Evolutionary conservation across 2,329 filamentous ascomycete species (phyloP).

Genomic region (Coniella vitis): DNA sequence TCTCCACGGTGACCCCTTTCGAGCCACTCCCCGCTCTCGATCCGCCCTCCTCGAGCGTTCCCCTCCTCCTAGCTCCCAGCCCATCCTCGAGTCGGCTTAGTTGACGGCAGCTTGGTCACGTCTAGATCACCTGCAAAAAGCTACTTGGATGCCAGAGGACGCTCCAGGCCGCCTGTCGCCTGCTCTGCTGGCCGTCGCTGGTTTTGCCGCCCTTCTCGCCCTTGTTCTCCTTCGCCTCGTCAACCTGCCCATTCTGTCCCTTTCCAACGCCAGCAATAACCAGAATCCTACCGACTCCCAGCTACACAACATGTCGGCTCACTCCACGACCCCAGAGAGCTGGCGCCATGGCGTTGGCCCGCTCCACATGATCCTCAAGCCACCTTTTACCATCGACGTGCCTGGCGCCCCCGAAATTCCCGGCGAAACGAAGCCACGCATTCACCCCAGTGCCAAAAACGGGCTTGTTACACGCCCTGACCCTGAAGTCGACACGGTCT

Average conservation of each 20-base stretch:
- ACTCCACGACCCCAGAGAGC: constrained; percentile 23
- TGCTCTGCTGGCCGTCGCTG: constrained; percentile 2
- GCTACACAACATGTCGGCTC: constrained; percentile 4
- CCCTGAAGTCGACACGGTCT: constrained; percentile 67
- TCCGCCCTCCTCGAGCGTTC: no score
- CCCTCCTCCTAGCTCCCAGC: background rate
- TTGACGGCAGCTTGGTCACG: no score
- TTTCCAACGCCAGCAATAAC: no score
- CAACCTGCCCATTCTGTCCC: background rate
- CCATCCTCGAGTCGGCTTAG: no score
- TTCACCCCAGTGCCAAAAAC: constrained; percentile 65
- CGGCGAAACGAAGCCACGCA: constrained; percentile 79
- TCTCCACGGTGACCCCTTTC: no score
- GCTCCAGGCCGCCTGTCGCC: background rate
- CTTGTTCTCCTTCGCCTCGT: background rate
- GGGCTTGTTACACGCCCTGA: constrained; percentile 59
- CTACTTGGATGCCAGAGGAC: background rate
- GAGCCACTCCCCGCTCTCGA: no score
- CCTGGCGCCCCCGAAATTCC: constrained; percentile 60
- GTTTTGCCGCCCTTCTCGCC: constrained; percentile 6
- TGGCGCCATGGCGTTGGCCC: constrained; percentile 36
- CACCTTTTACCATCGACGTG: constrained; percentile 69
- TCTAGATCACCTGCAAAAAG: background rate
- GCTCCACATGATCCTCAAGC: constrained; percentile 55
- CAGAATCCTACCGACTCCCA: background rate